Conservation (phyloP, 2,329 filamentous ascomycete species). For the Aspergillus amoenus region DNA sequence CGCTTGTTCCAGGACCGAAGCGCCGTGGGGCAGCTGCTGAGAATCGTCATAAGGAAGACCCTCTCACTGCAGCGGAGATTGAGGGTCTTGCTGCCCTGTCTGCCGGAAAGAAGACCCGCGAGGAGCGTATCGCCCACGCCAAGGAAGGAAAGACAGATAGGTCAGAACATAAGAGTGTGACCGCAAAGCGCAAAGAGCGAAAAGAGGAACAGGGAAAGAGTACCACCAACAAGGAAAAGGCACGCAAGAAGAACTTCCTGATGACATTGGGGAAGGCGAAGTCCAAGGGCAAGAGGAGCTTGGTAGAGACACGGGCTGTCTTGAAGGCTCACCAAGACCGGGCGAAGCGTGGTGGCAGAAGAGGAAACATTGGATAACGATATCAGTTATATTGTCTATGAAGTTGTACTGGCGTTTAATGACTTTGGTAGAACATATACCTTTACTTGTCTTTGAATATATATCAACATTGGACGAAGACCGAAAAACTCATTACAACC, state of each 20-base stretch:
- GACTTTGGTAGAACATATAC: not conserved
- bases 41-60: constrained; percentile 76
- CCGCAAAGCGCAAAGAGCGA: constrained; percentile 80
- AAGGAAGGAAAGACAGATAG: constrained; percentile 77
- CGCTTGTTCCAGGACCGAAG: constrained; percentile 51
- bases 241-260: constrained; percentile 94
- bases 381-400: not conserved
- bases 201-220: constrained; percentile 90
- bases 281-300: constrained; percentile 89
- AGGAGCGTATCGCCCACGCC: constrained; percentile 81
- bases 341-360: constrained; percentile 78
- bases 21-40: constrained; percentile 45
- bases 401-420: constrained; percentile 2
- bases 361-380: constrained; percentile 60
- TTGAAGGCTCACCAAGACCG: constrained; percentile 79
- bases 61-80: constrained; percentile 86
- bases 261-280: constrained; percentile 98
- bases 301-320: constrained; percentile 79
- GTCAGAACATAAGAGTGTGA: constrained; percentile 79
- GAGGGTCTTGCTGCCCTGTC: constrained; percentile 76
- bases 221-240: constrained; percentile 96
- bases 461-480: not conserved
- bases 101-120: constrained; percentile 76
- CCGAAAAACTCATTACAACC: too few species aligned
- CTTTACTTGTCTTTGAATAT: not conserved